Evolutionary conservation across 2,329 filamentous ascomycete species (phyloP), one percentile per base, ranked within the genome.

Genomic region (Macroventuria anomochaeta): DNA sequence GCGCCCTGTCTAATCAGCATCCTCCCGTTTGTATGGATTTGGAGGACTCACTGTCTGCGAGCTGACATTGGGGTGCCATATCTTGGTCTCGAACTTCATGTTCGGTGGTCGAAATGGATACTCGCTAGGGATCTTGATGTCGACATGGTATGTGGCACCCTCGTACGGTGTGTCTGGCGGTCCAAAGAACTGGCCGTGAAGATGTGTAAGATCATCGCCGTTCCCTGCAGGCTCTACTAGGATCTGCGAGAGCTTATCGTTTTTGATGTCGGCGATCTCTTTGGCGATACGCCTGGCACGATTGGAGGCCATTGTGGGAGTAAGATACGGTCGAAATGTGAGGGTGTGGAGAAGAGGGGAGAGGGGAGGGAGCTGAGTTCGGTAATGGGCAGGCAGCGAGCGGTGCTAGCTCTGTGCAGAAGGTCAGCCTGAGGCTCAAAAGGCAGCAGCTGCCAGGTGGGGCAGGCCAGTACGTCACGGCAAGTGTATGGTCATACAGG

Each of bases 61-160:
- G 81, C 90, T 96, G 77, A 99, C 86, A 71, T 99, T 99, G 28
- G 95, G 95, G 75, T 99, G 95, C 93, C 93, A 99, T 65, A 97
- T 88, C 76, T 88, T 93, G 60, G 95, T 99, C 61, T 88, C 85
- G 71, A 97, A 97, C 67, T 86, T 88, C 89, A 99, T 97, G 54
- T 85, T 76, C 4, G 95, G 95, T 3, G 93, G 91, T 65, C 92
- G 89, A 79, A 99, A 99, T 0, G 95, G 95, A 70, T 99, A 99
- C 63, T 90, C 89, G 58, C 84, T 84, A 0, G 93, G 93, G 46
- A 99, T 95, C 67, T 83, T 84, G 67, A 99, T 95, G 68, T 96
- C 90, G 63, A 99, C 85, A 13, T 83, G 76, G 74, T 86, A 99
- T 23, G 83, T 87, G 33, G 92, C 95, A 17, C 91, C 92, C 63